These are phyloP conservation scores for Suillus spraguei DNA, from an alignment of 768 basidiomycete species.

Conservation along the genomic window DNA sequence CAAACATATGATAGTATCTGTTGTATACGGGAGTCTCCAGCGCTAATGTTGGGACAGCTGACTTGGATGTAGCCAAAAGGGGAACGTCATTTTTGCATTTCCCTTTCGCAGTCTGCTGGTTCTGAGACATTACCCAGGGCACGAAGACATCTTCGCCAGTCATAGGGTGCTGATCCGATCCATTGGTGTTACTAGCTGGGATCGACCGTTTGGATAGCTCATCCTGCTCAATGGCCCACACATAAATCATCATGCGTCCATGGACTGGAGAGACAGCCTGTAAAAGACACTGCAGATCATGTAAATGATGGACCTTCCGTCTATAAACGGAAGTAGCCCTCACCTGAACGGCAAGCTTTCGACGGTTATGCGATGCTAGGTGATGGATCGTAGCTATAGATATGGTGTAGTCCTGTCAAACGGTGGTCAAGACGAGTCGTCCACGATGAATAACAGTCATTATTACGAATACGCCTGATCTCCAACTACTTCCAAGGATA, in stretches of 20 bases:
- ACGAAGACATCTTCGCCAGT: conserved; percentile 84
- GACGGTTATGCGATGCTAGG: conserved; percentile 76
- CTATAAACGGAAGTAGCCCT: background rate
- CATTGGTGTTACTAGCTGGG: conserved; percentile 25
- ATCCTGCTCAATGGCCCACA: conserved; percentile 97
- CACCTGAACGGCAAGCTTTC: conserved; percentile 77
- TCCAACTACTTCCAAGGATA: conserved; percentile 73
- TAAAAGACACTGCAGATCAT: conserved; percentile 53
- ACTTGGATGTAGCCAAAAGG: conserved; percentile 6
- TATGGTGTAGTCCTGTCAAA: conserved; percentile 87
- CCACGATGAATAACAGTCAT: background rate
- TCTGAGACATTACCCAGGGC: conserved; percentile 74
- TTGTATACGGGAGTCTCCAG: conserved; percentile 57
- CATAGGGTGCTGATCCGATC: conserved; percentile 21
- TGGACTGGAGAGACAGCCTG: conserved; percentile 64
- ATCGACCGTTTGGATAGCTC: conserved; percentile 77
- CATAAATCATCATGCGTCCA: conserved; percentile 88
- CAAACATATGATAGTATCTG: conserved; percentile 97
- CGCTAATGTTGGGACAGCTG: background rate
- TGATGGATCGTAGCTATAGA: conserved; percentile 99
- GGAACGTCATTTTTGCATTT: conserved; percentile 15
- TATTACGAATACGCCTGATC: conserved; percentile 69
- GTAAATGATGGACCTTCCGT: background rate
- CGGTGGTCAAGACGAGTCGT: background rate
- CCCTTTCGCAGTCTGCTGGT: conserved; percentile 20